These are phyloP conservation scores for Neurospora sp. DNA, from an alignment of 495 filamentous ascomycete genomes.

Conservation along the genomic window DNA sequence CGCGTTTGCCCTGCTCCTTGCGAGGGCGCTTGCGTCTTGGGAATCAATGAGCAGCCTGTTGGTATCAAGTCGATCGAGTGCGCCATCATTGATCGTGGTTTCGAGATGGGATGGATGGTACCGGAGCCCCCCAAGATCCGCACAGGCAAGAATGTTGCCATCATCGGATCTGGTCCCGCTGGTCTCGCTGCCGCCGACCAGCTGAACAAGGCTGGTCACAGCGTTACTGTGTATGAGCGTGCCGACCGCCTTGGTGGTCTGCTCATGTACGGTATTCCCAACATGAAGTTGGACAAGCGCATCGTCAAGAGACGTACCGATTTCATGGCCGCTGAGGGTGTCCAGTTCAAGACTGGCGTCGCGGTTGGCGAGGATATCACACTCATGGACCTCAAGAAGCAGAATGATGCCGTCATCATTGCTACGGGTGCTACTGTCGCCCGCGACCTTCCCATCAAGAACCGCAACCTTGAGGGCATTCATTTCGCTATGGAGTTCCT, in stretches of 20 bases:
- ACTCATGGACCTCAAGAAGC: constrained; percentile 62
- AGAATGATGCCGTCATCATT: constrained; percentile 82
- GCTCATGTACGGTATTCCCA: constrained; percentile 98
- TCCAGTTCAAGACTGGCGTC: constrained; percentile 70
- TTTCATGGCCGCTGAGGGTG: constrained; percentile 88
- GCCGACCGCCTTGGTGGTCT: constrained; percentile 88
- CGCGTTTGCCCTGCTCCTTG: constrained; percentile 98
- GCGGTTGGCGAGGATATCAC: constrained; percentile 72
- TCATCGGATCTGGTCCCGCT: constrained; percentile 91
- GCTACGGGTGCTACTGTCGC: constrained; percentile 97
- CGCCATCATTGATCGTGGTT: constrained; percentile 97
- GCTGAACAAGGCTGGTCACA: constrained; percentile 88
- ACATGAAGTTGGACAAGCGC: constrained; percentile 99
- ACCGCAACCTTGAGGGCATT: constrained; percentile 83
- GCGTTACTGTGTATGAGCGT: constrained; percentile 90
- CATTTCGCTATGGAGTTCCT: constrained; percentile 99
- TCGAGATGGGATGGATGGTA: constrained; percentile 99
- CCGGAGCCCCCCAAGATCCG: constrained; percentile 69
- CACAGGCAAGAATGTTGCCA: constrained; percentile 81
- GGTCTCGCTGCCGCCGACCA: constrained; percentile 92
- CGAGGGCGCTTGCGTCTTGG: constrained; percentile 93
- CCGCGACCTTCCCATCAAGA: constrained; percentile 87
- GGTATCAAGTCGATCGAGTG: constrained; percentile 99
- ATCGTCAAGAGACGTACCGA: constrained; percentile 93
- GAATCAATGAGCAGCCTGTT: constrained; percentile 96